Evolutionary conservation across 2,329 filamentous ascomycete species (phyloP).

Genomic region (Capronia coronata): DNA sequence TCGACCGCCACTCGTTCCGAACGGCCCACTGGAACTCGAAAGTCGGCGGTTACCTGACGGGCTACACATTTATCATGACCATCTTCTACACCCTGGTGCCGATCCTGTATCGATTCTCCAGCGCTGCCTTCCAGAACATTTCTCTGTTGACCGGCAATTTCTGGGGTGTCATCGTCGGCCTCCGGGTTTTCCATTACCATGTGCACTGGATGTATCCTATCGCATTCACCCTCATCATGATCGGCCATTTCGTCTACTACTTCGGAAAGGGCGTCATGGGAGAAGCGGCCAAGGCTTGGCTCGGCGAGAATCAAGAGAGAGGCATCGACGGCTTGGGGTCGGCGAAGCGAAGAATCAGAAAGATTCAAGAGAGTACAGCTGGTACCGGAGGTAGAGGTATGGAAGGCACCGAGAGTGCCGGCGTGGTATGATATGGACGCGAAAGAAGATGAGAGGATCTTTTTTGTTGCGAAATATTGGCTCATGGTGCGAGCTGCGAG

Average conservation of each 20-base stretch:
- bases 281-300: conserved; percentile 90
- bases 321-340: conserved; percentile 78
- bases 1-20: conserved; percentile 70
- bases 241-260: conserved; percentile 83
- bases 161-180: conserved; percentile 91
- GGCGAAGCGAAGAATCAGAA: conserved; percentile 64
- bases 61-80: conserved; percentile 75
- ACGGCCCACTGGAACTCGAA: conserved; percentile 58
- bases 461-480: no score
- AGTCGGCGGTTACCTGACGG: conserved; percentile 75
- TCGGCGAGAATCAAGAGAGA: conserved; percentile 76
- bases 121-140: conserved; percentile 94
- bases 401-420: conserved; percentile 23
- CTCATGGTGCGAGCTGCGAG: no score
- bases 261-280: conserved; percentile 73
- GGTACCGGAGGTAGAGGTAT: conserved; percentile 15
- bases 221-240: conserved; percentile 85
- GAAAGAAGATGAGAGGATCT: neutral
- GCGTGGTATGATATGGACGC: conserved; percentile 16
- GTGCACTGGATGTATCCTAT: conserved; percentile 93
- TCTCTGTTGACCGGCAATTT: conserved; percentile 90
- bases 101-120: conserved; percentile 79
- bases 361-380: conserved; percentile 19
- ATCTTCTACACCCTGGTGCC: conserved; percentile 87
- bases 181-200: conserved; percentile 70